Evolutionary conservation across 768 basidiomycete genomes (phyloP).

Genomic region (Amanita fuliginea): DNA sequence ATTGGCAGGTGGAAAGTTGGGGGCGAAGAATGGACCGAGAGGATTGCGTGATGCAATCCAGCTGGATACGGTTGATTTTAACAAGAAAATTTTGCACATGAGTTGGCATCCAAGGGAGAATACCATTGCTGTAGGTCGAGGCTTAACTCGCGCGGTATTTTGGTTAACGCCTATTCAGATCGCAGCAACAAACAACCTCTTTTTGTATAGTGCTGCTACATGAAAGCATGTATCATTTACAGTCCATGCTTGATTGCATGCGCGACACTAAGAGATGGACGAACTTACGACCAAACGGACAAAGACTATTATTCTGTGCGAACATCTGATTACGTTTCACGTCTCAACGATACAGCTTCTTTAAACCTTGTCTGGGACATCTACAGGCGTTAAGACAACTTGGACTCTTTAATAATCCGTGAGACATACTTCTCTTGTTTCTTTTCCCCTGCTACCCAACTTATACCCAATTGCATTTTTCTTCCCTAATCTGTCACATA

Average conservation of each 20-base stretch:
- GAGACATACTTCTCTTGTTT: not conserved
- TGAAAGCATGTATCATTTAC: slow-evolving; percentile 7
- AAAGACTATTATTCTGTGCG: slow-evolving; percentile 1
- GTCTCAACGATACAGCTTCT: not conserved
- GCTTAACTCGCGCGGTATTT: not conserved
- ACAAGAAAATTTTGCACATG: slow-evolving; percentile 94
- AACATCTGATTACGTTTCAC: not conserved
- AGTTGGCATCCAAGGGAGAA: slow-evolving; percentile 99
- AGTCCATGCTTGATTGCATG: slow-evolving; percentile 2
- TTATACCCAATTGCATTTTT: not conserved
- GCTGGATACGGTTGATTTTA: slow-evolving; percentile 78
- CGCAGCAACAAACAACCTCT: slow-evolving; percentile 95
- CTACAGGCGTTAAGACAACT: not conserved
- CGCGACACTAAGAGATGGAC: slow-evolving; percentile 5
- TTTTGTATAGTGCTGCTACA: slow-evolving; percentile 62
- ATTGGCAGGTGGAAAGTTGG: slow-evolving; percentile 56
- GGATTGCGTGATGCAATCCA: slow-evolving; percentile 81
- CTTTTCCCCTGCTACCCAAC: not conserved
- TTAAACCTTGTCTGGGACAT: slow-evolving; percentile 2
- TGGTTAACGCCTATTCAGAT: slow-evolving; percentile 39
- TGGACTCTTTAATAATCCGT: not conserved
- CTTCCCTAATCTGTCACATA: not conserved
- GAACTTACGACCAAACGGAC: not conserved
- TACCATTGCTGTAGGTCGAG: slow-evolving; percentile 79
- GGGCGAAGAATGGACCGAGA: slow-evolving; percentile 67